These are phyloP conservation scores for Catharanthus roseus DNA, from an alignment of 257 asterid genomes.

Conservation along the genomic window DNA sequence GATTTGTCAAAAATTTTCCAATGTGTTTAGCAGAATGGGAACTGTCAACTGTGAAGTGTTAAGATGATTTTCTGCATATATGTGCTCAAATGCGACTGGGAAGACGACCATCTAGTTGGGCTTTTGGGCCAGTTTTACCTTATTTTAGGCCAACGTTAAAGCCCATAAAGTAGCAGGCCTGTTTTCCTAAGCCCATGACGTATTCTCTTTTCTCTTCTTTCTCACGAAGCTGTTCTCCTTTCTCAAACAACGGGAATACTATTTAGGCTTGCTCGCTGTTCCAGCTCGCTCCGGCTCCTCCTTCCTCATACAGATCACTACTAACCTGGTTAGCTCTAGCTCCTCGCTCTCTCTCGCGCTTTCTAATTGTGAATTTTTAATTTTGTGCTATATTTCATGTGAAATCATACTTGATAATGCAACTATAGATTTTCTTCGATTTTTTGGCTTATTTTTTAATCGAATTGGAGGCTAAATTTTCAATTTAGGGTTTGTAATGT, in stretches of 20 bases:
- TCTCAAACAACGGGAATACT: too few relatives aligned
- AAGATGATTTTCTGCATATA: too few relatives aligned
- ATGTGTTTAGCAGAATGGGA: neutral
- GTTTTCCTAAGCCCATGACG: neutral
- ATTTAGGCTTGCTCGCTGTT: neutral
- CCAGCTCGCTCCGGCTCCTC: neutral
- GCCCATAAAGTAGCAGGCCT: neutral
- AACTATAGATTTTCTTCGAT: too few relatives aligned
- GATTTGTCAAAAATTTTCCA: neutral
- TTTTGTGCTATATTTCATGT: neutral
- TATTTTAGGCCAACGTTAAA: too few relatives aligned
- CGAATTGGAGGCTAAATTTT: neutral
- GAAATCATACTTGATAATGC: neutral
- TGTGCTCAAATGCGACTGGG: too few relatives aligned
- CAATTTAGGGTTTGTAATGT: neutral
- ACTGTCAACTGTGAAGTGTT: neutral
- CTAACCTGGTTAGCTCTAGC: constrained; percentile 1
- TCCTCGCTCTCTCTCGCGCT: neutral
- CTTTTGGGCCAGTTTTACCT: neutral
- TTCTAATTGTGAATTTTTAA: too few relatives aligned
- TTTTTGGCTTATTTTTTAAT: neutral
- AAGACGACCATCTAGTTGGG: neutral
- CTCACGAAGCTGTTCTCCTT: neutral
- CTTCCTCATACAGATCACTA: neutral
- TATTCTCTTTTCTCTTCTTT: neutral